Base-by-base conservation (phyloP, 2,329 filamentous ascomycete species). In the Cordyceps tenuipes region DNA sequence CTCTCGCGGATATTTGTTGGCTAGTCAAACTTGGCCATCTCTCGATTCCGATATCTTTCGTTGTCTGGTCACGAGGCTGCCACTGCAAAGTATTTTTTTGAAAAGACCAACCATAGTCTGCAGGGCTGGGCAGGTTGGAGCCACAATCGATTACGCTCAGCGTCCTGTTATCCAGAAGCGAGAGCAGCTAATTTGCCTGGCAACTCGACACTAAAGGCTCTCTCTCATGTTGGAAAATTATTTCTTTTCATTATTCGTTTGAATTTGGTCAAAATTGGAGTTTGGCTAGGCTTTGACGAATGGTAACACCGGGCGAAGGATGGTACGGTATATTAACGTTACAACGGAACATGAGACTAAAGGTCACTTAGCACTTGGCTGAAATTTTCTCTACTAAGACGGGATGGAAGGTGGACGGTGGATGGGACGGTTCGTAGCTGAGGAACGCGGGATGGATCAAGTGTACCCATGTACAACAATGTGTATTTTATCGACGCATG, bases 401-500 rank as follows among this genome's bases (percentile, higher is more conserved):
- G 21, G 39, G 9, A n/a, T 17, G 13, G 39, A 21, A 21, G 23
- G 13, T 12, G 50, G 5, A 12, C 9, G 23, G 26, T 19, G 39
- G 17, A 44, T 12, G 19, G 21, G 5, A 19, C 21, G 21, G 39
- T n/a, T 8, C 23, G 41, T 41, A 21, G 34, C 9, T 19, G 31
- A 17, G 8, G 46, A 34, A 2, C 1, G 21, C 43, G 13, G 56
- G 39, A 59, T 41, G 47, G 48, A 43, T 34, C n/a, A 34, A 31
- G 47, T 59, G 56, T 59, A 39, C 56, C 39, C 43, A 5, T 57
- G 46, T 59, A 52, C 56, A 59, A 52, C 48, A 59, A 43, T 59
- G 26, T 59, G 56, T 59, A 59, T 57, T 59, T 36, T 59, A 51
- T 59, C 44, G 46, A 19, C 23, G 56, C 56, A 59, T 59, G n/a